Base-by-base conservation (phyloP, 164 flowering plant genomes). In the Nymphaea thermarum region DNA sequence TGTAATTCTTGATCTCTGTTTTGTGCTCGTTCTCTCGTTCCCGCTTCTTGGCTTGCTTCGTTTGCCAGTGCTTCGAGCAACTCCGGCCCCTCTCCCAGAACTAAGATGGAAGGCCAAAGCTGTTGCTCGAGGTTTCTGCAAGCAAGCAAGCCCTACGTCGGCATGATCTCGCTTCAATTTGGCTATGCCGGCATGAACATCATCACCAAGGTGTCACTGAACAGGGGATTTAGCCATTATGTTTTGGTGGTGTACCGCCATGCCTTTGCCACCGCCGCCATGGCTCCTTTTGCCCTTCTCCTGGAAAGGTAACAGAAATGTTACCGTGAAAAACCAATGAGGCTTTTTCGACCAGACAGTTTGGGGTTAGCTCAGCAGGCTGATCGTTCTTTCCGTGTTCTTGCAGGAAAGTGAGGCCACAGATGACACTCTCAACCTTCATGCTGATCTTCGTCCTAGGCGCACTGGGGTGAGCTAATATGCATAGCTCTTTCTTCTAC, bases 361-460 rank as follows among this genome's bases (percentile, higher is more conserved):
- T 51, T 15, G 57, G 12, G 57, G 14, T 51, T 51, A 51, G 12
- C 57, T 51, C 57, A 51, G 3, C 57, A 15, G 57, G 14, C 5
- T 10, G 57, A 3, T 5, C 14, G 57, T 51, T 10, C 10, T 51
- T 51, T 51, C 12, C 57, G 14, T 51, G 57, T 51, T 51, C 57
- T 2, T 51, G 57, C 87, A 89, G 96, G 85, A 89, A 89, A 72
- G 80, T 68, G 44, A 82, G 94, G 75, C 96, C 98, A 14, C 84
- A 83, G 78, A 75, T 91, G 86, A 91, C 92, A 10, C 59, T 85
- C 63, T 79, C 87, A 2, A 74, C 76, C 51, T 90, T 90, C 72
- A 67, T 85, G 4, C 84, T 83, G 79, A 82, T 94, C 60, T 36
- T 80, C 80, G 70, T 73, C 68, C 92, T 94, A 16, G 98, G 83